Percentiles rank a stretch among this genome's conserved stretches.
Conservation (phyloP, 805 yeast species). For the Vanderwaltozyma polyspora region DNA sequence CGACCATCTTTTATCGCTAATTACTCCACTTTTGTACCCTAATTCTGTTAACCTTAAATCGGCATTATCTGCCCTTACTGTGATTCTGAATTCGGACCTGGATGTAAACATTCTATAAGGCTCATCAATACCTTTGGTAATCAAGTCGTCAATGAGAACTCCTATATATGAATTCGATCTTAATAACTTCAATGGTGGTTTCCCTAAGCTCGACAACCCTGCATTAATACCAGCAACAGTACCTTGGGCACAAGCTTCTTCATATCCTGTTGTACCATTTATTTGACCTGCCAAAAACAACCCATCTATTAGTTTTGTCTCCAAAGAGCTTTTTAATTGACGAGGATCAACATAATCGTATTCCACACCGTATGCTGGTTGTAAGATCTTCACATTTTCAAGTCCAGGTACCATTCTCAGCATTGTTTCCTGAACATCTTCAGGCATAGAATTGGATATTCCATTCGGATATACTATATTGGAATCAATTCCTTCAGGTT, state of each 20-base stretch:
- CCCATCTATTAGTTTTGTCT: constrained; percentile 70
- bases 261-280: constrained; percentile 97
- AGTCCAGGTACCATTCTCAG: constrained; percentile 76
- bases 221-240: constrained; percentile 93
- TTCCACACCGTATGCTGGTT: constrained; percentile 98
- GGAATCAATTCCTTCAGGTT: constrained; percentile 87
- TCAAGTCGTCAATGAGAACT: constrained; percentile 83
- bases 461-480: constrained; percentile 94
- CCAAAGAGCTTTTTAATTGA: constrained; percentile 64
- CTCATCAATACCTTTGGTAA: constrained; percentile 91
- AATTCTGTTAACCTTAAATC: constrained; percentile 67
- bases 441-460: constrained; percentile 92
- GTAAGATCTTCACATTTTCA: constrained; percentile 76
- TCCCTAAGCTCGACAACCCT: constrained; percentile 40
- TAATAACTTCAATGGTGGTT: constrained; percentile 39
- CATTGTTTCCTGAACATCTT: constrained; percentile 70
- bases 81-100: constrained; percentile 83
- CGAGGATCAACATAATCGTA: constrained; percentile 94
- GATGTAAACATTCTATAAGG: constrained; percentile 98
- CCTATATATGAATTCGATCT: constrained; percentile 87
- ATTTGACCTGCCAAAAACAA: constrained; percentile 91
- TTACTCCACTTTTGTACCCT: constrained; percentile 60
- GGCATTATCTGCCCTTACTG: constrained; percentile 90
- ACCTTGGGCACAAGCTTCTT: constrained; percentile 98
- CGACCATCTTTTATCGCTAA: constrained; percentile 46